Percentiles rank a stretch among this genome's conserved stretches.
Evolutionary conservation across 169 alveolate species (phyloP).

Genomic region (Sarcocystis neurona): DNA sequence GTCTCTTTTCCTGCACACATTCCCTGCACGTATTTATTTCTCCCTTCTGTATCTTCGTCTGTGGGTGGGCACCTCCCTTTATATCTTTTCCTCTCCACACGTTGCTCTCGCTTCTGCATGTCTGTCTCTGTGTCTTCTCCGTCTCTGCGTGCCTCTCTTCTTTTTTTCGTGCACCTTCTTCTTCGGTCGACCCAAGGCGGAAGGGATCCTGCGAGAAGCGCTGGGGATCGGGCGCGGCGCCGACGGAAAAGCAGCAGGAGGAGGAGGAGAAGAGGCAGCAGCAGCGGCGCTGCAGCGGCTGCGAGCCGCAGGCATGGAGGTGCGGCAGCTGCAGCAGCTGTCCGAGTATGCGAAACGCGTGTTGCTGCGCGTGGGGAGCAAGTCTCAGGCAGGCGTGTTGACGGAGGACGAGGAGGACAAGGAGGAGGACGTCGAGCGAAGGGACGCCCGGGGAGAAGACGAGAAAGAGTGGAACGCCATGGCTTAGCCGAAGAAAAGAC

Average conservation of each 20-base stretch:
- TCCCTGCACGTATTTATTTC: too few species aligned
- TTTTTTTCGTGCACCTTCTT: background rate
- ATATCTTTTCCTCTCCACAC: too few species aligned
- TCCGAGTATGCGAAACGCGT: conserved; percentile 33
- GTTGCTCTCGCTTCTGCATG: too few species aligned
- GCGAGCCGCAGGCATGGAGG: background rate
- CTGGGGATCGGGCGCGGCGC: background rate
- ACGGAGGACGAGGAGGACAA: conserved; percentile 26
- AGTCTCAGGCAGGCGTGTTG: conserved; percentile 2
- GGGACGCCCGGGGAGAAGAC: background rate
- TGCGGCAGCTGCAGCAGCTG: conserved; percentile 53
- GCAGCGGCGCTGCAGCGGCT: conserved; percentile 13
- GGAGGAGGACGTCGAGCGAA: background rate
- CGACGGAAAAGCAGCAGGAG: conserved; percentile 7
- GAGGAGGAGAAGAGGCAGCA: background rate
- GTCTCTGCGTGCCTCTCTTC: too few species aligned
- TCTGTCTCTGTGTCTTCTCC: too few species aligned
- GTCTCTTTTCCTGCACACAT: too few species aligned
- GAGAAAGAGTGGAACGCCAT: too few species aligned
- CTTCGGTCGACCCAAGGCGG: background rate
- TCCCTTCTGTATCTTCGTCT: too few species aligned
- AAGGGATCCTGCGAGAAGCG: conserved; percentile 15
- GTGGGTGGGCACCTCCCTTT: too few species aligned
- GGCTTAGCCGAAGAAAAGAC: too few species aligned
- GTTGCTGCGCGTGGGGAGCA: conserved; percentile 21